Base-by-base conservation (phyloP, 306 rosid species). In the Vigna angularis region DNA sequence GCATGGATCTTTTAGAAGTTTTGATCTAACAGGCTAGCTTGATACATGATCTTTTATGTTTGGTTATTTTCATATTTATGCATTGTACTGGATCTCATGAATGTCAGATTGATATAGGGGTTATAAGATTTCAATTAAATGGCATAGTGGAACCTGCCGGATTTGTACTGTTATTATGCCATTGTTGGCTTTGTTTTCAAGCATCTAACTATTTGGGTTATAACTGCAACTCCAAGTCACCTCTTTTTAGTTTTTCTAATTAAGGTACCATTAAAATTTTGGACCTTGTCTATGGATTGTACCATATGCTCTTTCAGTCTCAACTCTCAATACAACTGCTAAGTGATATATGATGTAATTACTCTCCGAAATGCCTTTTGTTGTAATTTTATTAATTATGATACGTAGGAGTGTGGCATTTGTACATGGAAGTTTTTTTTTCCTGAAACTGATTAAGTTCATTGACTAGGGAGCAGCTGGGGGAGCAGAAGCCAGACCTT, bases 401-500 rank as follows among this genome's bases (percentile, higher is more conserved):
- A 61, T 44, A 42, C 48, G 9, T 48, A 32, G 28, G 52, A 65
- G 55, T 47, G 70, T 66, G 56, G 36, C 42, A 70, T 58, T 75
- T 52, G 13, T 72, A 65, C 76, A 17, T 42, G 68, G 81, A 38
- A 62, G 57, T 12, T n/a, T 71, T 48, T 61, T 34, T 61, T 20
- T 38, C 5, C 73, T 86, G 66, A 84, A 55, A 4, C 71, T 86
- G 66, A 85, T 87, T 72, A 82, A 66, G 81, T 73, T 84, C 52
- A 68, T 89, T 73, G 76, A 85, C 85, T 88, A 94, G 98, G 98
- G 97, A 76, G 94, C 93, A 83, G 98, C 97, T 82, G 98, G 99
- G 77, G 98, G 97, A 57, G 99, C 99, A 3, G 98, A 95, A 86
- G 98, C 99, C 59, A 89, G 99, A 83, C 99, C 99, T 62, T 95